Base-by-base conservation (phyloP, 495 filamentous ascomycete species). In the Aspergillus bridgeri region DNA sequence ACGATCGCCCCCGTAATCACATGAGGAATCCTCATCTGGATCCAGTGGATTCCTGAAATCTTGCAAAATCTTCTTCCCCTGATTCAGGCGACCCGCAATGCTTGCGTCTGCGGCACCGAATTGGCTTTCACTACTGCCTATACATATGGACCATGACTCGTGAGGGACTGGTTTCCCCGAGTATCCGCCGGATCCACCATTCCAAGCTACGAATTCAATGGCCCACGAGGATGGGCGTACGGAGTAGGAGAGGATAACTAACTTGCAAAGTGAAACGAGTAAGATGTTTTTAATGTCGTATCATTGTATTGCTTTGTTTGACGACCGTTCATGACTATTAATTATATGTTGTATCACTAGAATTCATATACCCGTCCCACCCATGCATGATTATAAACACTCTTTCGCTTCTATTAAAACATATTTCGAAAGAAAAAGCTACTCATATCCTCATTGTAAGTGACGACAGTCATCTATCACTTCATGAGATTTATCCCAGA, bases 291-390 rank as follows among this genome's bases (percentile, higher is more conserved):
- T n/a, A 15, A 38, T 4, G 9, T 15, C 33, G 2, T 38, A 4
- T n/a, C 25, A 2, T 38, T 13, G 33, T 15, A 38, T 38, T 13
- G 33, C 33, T 15, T 38, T 38, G 3, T 38, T 38, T 38, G 33
- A 38, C 7, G 25, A 27, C 25, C 25, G 25, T 27, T 27, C 25
- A 27, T 27, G 25, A 27, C 25, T 27, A 27, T 38, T 38, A 38
- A 38, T 38, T 38, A 38, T 38, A 38, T 38, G 9, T n/a, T 65
- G 24, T 27, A 24, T 51, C 48, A 18, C 21, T 24, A 24, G 23
- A 29, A 27, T 51, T 29, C 23, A 29, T 29, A 5, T 42, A 33
- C 25, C 24, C 17, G 15, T 47, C 44, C 44, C 21, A 20, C 44
- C 44, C 44, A 19, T 47, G 7, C 19, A 9, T 47, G 44, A 47